These are phyloP conservation scores for Naematelia encephala DNA, from an alignment of 768 basidiomycete species.

Conservation along the genomic window DNA sequence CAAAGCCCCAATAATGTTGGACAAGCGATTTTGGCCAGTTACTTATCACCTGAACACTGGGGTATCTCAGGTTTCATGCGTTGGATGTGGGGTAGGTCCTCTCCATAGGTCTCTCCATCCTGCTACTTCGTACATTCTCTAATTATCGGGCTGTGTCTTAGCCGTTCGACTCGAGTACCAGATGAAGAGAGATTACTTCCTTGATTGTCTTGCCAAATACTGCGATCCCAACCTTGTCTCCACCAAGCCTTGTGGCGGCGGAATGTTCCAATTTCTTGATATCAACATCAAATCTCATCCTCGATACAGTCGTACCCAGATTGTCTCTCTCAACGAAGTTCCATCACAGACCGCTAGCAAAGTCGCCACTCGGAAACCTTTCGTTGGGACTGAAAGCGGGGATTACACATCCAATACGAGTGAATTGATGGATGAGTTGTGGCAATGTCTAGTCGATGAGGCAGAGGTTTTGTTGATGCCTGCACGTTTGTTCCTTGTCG, in stretches of 20 bases:
- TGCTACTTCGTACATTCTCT: no score
- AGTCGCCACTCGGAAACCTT: background rate
- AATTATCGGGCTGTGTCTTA: no score
- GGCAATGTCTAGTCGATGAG: conserved; percentile 41
- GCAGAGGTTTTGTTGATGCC: conserved; percentile 57
- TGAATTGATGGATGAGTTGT: conserved; percentile 57
- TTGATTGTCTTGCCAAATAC: conserved; percentile 42
- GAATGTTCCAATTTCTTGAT: conserved; percentile 62
- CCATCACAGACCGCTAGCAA: background rate
- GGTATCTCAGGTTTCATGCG: no score
- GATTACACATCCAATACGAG: conserved; percentile 52
- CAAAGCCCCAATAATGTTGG: conserved; percentile 30
- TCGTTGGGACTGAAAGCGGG: no score
- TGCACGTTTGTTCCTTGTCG: conserved; percentile 55
- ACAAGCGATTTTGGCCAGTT: no score
- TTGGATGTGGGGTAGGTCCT: no score
- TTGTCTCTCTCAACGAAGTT: background rate
- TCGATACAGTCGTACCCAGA: no score
- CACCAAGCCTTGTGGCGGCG: conserved; percentile 49
- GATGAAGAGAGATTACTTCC: conserved; percentile 57
- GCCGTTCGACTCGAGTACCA: conserved; percentile 2
- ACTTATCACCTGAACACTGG: no score
- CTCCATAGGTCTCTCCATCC: no score
- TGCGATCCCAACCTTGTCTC: conserved; percentile 42
- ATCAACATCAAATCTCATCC: conserved; percentile 55